Base-by-base conservation (phyloP, 2,329 filamentous ascomycete species). In the Cladophialophora immunda region DNA sequence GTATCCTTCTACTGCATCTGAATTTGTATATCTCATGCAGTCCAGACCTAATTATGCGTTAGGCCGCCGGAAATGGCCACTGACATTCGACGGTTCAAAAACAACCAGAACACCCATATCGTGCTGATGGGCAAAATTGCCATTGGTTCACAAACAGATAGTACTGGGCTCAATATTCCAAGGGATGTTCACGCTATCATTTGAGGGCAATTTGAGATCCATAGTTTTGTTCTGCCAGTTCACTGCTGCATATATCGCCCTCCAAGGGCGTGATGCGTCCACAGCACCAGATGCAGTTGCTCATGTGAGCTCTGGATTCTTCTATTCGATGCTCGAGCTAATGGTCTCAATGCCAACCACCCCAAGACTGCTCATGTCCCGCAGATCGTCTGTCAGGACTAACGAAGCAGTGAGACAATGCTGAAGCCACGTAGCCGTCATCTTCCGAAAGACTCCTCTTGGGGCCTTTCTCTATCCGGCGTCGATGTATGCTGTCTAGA, bases 301-400 rank as follows among this genome's bases (percentile, higher is more conserved):
- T 58, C 57, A 53, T 47, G 47, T 57, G 45, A 66, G 58, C 30
- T 25, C 15, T 55, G 32, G 29, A 63, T 38, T 41, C 30, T 41
- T 65, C 66, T 66, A 66, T 63, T 63, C 50, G 29, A 63, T 64
- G 60, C 55, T 58, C 65, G 59, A 58, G 27, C 54, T 27, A 56
- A 29, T 19, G 59, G 38, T 57, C 58, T 50, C 36, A 36, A 17
- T 62, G 32, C 30, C 53, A 54, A 55, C 22, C 34, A 47, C 56
- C 34, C 17, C 52, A 32, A 29, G 9, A 13, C 55, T 54, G 58
- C 52, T 45, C 54, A 29, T 58, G 29, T 36, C 30, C 52, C n/a
- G 4, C 11, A 30, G 15, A 30, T 30, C n/a, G 17, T 19, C n/a
- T 34, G 38, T 50, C 38, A 30, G 32, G 29, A 27, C 57, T 34